Conservation (phyloP, 176 grass and related monocot species). For the Triticum aestivum region IWGSC_CS_RefSeq_v2.1 NC_057796.1:203788225-203788724, state of each 20-base stretch:
- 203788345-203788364: background rate
- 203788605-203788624: background rate
- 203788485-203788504: background rate
- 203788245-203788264: no score
- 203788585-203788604: background rate
- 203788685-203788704: background rate
- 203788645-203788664: background rate
- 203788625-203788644: background rate
- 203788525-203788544: background rate
- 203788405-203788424: background rate
- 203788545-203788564: background rate
- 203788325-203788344: background rate
- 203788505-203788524: background rate
- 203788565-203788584: background rate
- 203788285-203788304: background rate
- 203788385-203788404: background rate
- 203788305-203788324: background rate
- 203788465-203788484: background rate
- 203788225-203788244: no score
- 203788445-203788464: background rate
- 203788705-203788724: background rate
- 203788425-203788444: background rate
- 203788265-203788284: background rate
- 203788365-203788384: background rate
- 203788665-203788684: background rate